Conservation (phyloP, 176 grass and related monocot species). For the Alloteropsis semialata region DNA sequence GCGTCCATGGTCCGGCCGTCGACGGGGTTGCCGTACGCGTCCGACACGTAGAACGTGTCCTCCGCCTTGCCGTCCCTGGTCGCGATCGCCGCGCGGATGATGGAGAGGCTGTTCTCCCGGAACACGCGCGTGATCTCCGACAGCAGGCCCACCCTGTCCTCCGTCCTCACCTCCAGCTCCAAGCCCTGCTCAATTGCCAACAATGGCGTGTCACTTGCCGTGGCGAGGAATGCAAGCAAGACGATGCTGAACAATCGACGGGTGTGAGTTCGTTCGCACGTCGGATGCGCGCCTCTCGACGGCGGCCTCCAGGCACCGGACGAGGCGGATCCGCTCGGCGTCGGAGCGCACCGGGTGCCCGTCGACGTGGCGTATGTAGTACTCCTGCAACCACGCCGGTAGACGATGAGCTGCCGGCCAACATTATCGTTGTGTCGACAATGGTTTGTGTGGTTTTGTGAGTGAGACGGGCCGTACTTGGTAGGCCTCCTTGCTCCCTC, state of each 20-base stretch:
- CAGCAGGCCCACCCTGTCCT: constrained; percentile 50
- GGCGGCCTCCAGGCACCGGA: constrained; percentile 56
- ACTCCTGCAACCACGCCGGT: constrained; percentile 47
- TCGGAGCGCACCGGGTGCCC: constrained; percentile 44
- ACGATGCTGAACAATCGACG: not conserved
- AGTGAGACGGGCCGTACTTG: constrained; percentile 32
- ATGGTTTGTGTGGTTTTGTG: not conserved
- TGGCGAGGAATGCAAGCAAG: not conserved
- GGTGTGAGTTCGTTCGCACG: not conserved
- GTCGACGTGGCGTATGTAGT: constrained; percentile 69
- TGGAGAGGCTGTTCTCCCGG: constrained; percentile 59
- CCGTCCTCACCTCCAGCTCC: constrained; percentile 45
- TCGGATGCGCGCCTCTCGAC: constrained; percentile 48
- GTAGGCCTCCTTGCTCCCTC: constrained; percentile 46
- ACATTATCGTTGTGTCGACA: not conserved
- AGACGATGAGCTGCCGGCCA: not conserved
- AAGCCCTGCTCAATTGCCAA: constrained; percentile 29
- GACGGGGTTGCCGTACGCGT: constrained; percentile 48
- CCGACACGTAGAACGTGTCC: constrained; percentile 57
- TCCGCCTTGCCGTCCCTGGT: constrained; percentile 50
- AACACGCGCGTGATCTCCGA: constrained; percentile 66
- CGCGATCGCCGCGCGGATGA: constrained; percentile 52
- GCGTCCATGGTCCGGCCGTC: constrained; percentile 28
- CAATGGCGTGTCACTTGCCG: not conserved
- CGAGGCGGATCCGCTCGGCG: constrained; percentile 38